Evolutionary conservation across 2,329 filamentous ascomycete species (phyloP), one percentile per base, ranked within the genome.

Genomic region (Aurifilum marmelostoma): DNA sequence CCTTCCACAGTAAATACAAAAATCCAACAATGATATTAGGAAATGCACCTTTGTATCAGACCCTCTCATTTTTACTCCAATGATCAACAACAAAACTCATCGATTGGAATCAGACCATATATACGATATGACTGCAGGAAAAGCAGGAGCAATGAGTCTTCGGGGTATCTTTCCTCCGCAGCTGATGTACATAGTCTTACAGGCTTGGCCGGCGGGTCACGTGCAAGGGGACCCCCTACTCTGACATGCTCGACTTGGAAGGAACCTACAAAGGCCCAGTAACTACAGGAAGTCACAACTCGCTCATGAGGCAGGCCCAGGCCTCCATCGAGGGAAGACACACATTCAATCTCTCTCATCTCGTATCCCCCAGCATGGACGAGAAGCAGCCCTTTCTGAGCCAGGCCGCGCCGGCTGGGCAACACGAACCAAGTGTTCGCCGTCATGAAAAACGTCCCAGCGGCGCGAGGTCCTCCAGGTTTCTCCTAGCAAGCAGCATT

Each of bases 321-420:
- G 8, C 21, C 21, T 7, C 41, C 4, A 5, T 14, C 14, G 14
- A 16, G 6, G 16, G 18, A 47, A n/a, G n/a, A n/a, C n/a, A n/a
- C 8, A 5, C 7, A 18, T 32, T 29, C n/a, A 24, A 56, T 3
- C 2, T n/a, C n/a, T n/a, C 18, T 29, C 5, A 29, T 29, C 27
- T 29, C 14, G 27, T 16, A 29, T 2, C 32, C 69, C 18, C 21
- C 14, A 65, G 0, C 5, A 70, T 70, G 68, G 68, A 70, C 27
- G 68, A 70, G 61, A 70, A 70, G 66, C 61, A 61, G 62, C 65
- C 68, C 18, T 68, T 70, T 24, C 41, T 70, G 34, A 54, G 29
- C 32, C 56, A 56, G 3, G 58, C 37, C 11, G 24, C 21, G 43
- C 24, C 43, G 43, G 2, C 29, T 62, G 56, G 61, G 29, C 65